These are phyloP conservation scores for Pythium sukuiense DNA, from an alignment of 352 stramenopile genomes.

Conservation along the genomic window DNA sequence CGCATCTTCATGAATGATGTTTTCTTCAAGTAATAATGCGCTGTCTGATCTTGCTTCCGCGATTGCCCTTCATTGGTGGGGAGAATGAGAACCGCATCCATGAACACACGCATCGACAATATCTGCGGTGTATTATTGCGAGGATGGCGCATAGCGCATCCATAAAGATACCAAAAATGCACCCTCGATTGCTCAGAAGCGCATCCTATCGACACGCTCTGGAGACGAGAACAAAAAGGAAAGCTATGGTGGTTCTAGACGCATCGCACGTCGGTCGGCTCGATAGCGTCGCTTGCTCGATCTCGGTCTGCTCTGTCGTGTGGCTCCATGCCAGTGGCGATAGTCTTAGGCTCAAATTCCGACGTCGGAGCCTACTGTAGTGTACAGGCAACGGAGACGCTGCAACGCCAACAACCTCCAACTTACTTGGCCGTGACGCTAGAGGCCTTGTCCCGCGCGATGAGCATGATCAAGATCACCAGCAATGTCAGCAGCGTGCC, in stretches of 20 bases:
- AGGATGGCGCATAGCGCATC: conserved; percentile 12
- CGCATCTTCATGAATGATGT: conserved; percentile 21
- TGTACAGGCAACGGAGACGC: background rate
- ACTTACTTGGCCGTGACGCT: conserved; percentile 14
- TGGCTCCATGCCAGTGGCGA: background rate
- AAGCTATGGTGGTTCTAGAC: conserved; percentile 5
- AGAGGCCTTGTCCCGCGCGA: conserved; percentile 53
- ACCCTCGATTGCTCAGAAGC: background rate
- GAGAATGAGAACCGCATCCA: background rate
- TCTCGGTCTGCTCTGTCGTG: conserved; percentile 1
- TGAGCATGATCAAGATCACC: conserved; percentile 77
- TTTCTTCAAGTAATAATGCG: conserved; percentile 9
- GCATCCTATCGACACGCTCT: background rate
- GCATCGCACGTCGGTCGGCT: background rate
- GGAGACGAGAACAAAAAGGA: conserved; percentile 11
- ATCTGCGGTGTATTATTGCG: conserved; percentile 16
- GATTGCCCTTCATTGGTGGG: background rate
- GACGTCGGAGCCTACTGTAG: conserved; percentile 17
- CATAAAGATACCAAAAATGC: conserved; percentile 33
- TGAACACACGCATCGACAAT: background rate
- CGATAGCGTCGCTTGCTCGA: background rate
- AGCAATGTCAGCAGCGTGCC: conserved; percentile 64
- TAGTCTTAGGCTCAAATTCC: conserved; percentile 11
- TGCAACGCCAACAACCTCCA: background rate
- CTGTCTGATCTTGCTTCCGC: background rate